Evolutionary conservation across 2,329 filamentous ascomycete species (phyloP).

Genomic region (Ceratocystis cacaofunesta): DNA sequence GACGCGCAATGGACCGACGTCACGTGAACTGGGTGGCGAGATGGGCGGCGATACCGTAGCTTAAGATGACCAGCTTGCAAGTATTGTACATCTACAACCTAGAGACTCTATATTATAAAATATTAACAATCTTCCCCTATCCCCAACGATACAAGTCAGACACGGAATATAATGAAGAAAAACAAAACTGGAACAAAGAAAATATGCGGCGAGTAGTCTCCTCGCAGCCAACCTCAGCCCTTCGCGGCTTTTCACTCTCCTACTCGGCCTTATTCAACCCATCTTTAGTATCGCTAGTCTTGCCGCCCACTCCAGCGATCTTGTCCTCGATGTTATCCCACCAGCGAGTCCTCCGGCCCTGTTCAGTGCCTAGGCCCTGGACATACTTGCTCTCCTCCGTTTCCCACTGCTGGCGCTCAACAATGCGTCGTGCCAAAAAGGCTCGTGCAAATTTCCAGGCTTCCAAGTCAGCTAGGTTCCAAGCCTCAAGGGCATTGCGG

Average conservation of each 20-base stretch:
- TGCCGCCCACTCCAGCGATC: constrained; percentile 11
- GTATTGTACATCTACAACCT: background rate
- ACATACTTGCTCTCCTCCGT: constrained; percentile 51
- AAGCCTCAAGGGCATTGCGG: constrained; percentile 45
- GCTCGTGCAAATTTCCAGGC: constrained; percentile 62
- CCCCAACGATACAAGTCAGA: background rate
- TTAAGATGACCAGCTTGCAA: background rate
- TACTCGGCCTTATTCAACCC: background rate
- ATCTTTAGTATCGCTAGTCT: background rate
- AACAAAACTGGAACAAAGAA: background rate
- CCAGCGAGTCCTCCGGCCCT: constrained; percentile 27
- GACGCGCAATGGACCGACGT: constrained; percentile 33
- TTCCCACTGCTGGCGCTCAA: constrained; percentile 56
- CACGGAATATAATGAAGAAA: background rate
- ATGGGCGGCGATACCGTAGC: constrained; percentile 44
- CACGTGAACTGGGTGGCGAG: constrained; percentile 43
- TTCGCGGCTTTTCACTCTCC: background rate
- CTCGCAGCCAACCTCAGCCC: background rate
- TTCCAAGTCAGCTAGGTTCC: constrained; percentile 60
- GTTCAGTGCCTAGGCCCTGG: constrained; percentile 43
- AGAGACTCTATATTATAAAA: background rate
- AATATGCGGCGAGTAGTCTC: background rate
- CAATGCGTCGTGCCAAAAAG: constrained; percentile 44
- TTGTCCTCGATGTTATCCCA: constrained; percentile 22
- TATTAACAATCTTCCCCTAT: background rate